Percentiles rank a stretch among this genome's conserved stretches.
These are phyloP conservation scores for Cladosporium sp. DNA, from an alignment of 2,329 filamentous ascomycete species.

Conservation along the genomic window DNA sequence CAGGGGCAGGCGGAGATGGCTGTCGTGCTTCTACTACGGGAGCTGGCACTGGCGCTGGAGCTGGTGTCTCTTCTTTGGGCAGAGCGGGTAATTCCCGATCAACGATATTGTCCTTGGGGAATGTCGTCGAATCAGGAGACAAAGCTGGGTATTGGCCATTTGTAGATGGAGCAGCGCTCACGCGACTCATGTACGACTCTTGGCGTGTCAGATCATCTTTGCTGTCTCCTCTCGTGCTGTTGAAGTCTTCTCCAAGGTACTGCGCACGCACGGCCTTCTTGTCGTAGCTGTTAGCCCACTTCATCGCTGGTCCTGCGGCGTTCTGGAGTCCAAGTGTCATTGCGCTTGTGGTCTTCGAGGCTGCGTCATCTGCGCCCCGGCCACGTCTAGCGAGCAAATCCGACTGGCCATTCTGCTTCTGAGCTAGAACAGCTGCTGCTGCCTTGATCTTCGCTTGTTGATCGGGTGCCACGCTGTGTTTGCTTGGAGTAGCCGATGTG, in stretches of 20 bases:
- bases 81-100: slow-evolving; percentile 45
- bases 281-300: slow-evolving; percentile 95
- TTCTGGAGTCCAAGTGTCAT: slow-evolving; percentile 85
- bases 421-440: slow-evolving; percentile 81
- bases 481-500: slow-evolving; percentile 63
- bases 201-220: slow-evolving; percentile 32
- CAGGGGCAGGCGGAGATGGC: slow-evolving; percentile 19
- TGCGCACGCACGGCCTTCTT: slow-evolving; percentile 81
- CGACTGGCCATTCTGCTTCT: slow-evolving; percentile 52
- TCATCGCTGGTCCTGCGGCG: slow-evolving; percentile 90
- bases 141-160: slow-evolving; percentile 18
- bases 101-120: slow-evolving; percentile 20
- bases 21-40: background rate
- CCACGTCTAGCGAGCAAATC: slow-evolving; percentile 48
- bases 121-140: slow-evolving; percentile 18
- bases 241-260: slow-evolving; percentile 73
- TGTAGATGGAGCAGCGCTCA: slow-evolving; percentile 21
- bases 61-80: slow-evolving; percentile 30
- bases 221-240: slow-evolving; percentile 55
- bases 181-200: slow-evolving; percentile 35
- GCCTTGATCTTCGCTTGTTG: slow-evolving; percentile 92
- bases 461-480: slow-evolving; percentile 82
- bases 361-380: slow-evolving; percentile 55
- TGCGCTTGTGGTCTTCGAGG: slow-evolving; percentile 81
- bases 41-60: slow-evolving; percentile 11